Percentiles rank a stretch among this genome's conserved stretches.
phyloP scores from a whole-genome alignment of 345 rosid genomes.

The Gossypium turneri region DNA sequence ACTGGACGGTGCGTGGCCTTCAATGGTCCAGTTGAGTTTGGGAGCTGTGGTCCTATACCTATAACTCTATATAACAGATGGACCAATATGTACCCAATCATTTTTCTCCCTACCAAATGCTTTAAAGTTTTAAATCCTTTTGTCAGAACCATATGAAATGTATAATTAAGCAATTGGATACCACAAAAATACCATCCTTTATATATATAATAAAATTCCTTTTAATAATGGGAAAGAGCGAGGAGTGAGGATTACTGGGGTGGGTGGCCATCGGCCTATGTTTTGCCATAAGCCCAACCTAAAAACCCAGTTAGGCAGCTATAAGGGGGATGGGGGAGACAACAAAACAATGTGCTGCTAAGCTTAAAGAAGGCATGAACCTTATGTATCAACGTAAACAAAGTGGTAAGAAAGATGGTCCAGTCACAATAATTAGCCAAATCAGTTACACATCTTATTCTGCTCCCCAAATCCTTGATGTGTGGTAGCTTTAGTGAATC shows the following conservation, averaged over 20 bases:
- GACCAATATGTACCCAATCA: conserved; percentile 6
- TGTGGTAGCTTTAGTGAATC: too few species aligned
- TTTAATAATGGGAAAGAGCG: neutral
- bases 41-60: conserved; percentile 18
- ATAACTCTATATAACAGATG: neutral
- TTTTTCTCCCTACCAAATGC: neutral
- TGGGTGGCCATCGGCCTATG: neutral
- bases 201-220: neutral
- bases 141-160: neutral
- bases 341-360: neutral
- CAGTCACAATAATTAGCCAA: conserved; percentile 8
- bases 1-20: conserved; percentile 17
- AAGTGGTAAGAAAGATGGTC: neutral
- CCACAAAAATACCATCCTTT: neutral
- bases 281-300: neutral
- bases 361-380: conserved; percentile 2
- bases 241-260: neutral
- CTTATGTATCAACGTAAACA: neutral
- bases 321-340: neutral
- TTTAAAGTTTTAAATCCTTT: neutral
- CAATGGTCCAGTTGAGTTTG: conserved; percentile 19
- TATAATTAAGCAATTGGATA: neutral
- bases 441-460: conserved; percentile 10
- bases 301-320: neutral
- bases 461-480: neutral